Conservation (phyloP, 768 basidiomycete genomes). For the Thelephora aurantiotincta region DNA sequence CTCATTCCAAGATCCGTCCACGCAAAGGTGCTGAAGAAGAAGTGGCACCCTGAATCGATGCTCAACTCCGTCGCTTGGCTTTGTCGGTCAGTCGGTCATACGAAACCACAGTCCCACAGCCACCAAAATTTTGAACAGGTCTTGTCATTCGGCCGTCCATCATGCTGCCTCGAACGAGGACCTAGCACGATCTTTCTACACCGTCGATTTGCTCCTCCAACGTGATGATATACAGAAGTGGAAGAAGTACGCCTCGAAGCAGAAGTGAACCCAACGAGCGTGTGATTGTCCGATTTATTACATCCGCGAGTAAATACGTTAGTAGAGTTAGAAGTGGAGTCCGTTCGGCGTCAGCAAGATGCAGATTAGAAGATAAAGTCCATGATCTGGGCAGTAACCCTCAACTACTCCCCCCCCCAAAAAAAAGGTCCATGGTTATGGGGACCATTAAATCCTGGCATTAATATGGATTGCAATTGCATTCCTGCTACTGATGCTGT, state of each 20-base stretch:
- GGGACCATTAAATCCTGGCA: constrained; percentile 7
- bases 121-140: constrained; percentile 17
- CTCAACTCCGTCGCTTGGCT: constrained; percentile 48
- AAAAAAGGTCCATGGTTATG: too few relatives aligned
- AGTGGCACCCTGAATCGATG: constrained; percentile 39
- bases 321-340: too few relatives aligned
- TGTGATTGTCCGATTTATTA: too few relatives aligned
- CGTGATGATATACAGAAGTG: constrained; percentile 44
- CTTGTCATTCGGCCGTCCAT: constrained; percentile 39
- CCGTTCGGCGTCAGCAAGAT: too few relatives aligned
- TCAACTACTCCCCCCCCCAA: too few relatives aligned
- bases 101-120: neutral
- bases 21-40: constrained; percentile 39
- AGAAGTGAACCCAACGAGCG: constrained; percentile 13
- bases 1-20: constrained; percentile 42
- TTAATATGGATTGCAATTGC: constrained; percentile 46
- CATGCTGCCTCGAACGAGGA: constrained; percentile 34
- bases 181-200: constrained; percentile 35
- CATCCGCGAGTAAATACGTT: too few relatives aligned
- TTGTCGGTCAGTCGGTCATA: constrained; percentile 22
- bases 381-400: too few relatives aligned
- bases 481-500: constrained; percentile 33
- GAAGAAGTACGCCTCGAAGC: constrained; percentile 36
- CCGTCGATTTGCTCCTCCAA: constrained; percentile 32
- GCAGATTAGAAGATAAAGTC: too few relatives aligned